Evolutionary conservation across 2,329 filamentous ascomycete species (phyloP).

Genomic region (Aspergillus clavatus): DNA sequence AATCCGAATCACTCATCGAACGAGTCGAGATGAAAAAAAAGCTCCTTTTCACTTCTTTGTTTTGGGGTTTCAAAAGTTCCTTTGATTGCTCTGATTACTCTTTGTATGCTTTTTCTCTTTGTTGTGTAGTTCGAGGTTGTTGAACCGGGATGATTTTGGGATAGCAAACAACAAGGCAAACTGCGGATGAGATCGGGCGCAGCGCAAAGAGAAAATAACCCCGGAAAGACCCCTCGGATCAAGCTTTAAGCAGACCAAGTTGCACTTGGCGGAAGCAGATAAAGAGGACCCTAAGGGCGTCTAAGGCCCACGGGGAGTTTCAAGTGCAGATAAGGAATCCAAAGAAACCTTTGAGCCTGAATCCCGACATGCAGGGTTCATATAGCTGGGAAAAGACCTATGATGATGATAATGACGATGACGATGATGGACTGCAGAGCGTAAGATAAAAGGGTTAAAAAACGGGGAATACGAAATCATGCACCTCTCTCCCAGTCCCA

Average conservation of each 20-base stretch:
- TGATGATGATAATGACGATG: too few species aligned
- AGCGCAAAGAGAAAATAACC: not conserved
- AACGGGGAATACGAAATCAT: too few species aligned
- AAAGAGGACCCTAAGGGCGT: conserved; percentile 6
- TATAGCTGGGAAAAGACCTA: not conserved
- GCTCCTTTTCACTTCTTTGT: not conserved
- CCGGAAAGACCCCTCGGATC: conserved; percentile 9
- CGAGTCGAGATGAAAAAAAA: conserved; percentile 4
- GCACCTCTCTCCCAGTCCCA: too few species aligned
- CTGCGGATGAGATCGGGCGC: conserved; percentile 13
- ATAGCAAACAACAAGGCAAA: conserved; percentile 4
- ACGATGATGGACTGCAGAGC: too few species aligned
- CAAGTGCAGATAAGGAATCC: not conserved
- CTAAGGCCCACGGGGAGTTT: too few species aligned
- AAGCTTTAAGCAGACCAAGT: conserved; percentile 10
- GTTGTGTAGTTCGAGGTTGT: conserved; percentile 2
- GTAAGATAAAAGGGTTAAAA: too few species aligned
- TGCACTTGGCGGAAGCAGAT: conserved; percentile 6
- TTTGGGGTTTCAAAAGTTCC: conserved; percentile 1
- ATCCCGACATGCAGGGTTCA: not conserved
- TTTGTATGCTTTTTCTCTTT: conserved; percentile 6
- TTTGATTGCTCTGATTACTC: not conserved
- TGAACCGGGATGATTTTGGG: not conserved
- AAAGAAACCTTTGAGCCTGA: not conserved
- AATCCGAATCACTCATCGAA: conserved; percentile 23